These are phyloP conservation scores for Leccinum imitatum DNA, from an alignment of 768 basidiomycete genomes.

Conservation along the genomic window DNA sequence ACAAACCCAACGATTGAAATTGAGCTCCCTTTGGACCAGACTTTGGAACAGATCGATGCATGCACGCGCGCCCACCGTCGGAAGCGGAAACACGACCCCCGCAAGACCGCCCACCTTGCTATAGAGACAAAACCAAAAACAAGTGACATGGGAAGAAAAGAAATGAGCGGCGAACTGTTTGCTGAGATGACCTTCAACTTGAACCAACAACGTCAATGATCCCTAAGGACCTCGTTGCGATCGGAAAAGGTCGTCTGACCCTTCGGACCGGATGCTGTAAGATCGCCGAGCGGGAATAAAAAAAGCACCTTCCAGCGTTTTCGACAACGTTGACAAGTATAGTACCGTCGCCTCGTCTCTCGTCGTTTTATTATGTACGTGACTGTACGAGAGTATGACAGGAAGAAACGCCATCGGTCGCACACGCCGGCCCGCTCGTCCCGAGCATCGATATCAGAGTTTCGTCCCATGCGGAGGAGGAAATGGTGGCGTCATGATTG, in stretches of 20 bases:
- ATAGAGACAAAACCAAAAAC: background rate
- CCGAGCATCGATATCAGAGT: constrained; percentile 16
- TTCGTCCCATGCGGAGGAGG: constrained; percentile 32
- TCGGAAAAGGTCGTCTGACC: constrained; percentile 6
- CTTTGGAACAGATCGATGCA: background rate
- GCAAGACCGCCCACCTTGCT: background rate
- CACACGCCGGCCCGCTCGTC: constrained; percentile 4
- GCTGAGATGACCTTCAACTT: background rate
- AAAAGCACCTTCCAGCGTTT: constrained; percentile 11
- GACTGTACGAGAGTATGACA: constrained; percentile 4
- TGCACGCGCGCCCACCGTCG: background rate
- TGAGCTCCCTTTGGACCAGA: constrained; percentile 1
- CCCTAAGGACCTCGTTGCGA: background rate
- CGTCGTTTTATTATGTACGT: constrained; percentile 24
- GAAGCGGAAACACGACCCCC: background rate
- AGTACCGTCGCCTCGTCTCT: background rate
- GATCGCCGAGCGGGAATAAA: constrained; percentile 1
- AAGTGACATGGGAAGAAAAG: constrained; percentile 20
- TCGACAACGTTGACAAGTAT: background rate
- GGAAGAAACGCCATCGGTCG: background rate
- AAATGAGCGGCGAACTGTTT: background rate
- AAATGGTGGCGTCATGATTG: constrained; percentile 33
- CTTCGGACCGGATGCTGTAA: background rate
- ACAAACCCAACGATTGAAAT: constrained; percentile 8
- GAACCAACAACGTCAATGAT: background rate